A percentile compares a stretch with the other conserved stretches of the same genome.
phyloP scores from a whole-genome alignment of 2,329 filamentous ascomycete genomes.

The Corinectria fuckeliana region DNA sequence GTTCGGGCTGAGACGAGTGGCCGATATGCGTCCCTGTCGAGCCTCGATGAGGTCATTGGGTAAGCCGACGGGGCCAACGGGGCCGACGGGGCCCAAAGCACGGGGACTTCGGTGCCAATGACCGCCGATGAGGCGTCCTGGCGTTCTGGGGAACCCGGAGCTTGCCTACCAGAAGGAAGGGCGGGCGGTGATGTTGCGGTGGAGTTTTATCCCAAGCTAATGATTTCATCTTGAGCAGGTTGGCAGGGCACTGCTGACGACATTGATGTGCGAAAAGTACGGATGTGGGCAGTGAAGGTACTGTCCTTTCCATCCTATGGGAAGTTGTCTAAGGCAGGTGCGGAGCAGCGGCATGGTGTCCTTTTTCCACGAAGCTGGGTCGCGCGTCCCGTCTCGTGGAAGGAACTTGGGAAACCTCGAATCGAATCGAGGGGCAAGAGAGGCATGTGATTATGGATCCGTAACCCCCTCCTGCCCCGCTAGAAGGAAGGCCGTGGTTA shows the following conservation, averaged over 20 bases:
- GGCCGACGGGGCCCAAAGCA: constrained; percentile 1
- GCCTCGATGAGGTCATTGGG: constrained; percentile 35
- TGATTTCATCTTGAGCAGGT: not conserved
- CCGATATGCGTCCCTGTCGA: not conserved
- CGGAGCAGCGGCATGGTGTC: not conserved
- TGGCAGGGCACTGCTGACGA: not conserved
- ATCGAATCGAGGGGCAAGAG: not conserved
- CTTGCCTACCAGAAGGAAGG: constrained; percentile 7
- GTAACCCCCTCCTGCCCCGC: constrained; percentile 5
- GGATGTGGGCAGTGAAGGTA: not conserved
- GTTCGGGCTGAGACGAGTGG: not conserved
- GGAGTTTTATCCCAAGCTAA: not conserved
- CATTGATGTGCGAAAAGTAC: no score
- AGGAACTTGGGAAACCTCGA: no score
- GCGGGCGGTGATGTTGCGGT: constrained; percentile 2
- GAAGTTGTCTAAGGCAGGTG: no score
- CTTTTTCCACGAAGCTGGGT: constrained; percentile 18
- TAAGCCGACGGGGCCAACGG: constrained; percentile 10
- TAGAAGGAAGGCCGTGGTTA: not conserved
- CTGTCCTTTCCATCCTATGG: no score
- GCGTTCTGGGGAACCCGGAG: constrained; percentile 25
- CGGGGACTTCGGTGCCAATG: constrained; percentile 26
- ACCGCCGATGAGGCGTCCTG: constrained; percentile 3
- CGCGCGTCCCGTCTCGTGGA: not conserved
- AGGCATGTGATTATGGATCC: constrained; percentile 33